Evolutionary conservation across 306 rosid species (phyloP).

Genomic region (Trichosanthes cucumerina): DNA sequence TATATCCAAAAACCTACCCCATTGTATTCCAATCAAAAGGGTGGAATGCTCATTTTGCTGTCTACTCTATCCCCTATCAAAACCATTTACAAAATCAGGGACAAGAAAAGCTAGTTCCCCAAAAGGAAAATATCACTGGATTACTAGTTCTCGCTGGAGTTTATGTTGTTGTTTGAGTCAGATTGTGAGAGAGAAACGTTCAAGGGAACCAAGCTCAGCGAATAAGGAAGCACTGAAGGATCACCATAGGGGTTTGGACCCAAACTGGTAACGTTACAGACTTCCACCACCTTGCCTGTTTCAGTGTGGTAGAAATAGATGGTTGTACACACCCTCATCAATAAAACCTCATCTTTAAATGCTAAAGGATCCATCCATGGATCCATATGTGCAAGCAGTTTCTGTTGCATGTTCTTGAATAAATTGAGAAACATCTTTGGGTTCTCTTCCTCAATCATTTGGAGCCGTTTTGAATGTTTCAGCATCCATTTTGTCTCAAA

Average conservation of each 20-base stretch:
- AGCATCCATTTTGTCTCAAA: conserved; percentile 40
- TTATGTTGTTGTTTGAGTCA: neutral
- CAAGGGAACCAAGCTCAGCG: conserved; percentile 41
- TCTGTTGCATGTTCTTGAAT: conserved; percentile 15
- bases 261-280: conserved; percentile 26
- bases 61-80: neutral
- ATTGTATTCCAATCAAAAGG: neutral
- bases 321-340: conserved; percentile 28
- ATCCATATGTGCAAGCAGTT: neutral
- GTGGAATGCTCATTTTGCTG: neutral
- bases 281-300: conserved; percentile 14
- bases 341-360: conserved; percentile 36
- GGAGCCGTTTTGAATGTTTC: conserved; percentile 22
- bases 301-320: conserved; percentile 31
- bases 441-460: conserved; percentile 30
- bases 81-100: neutral
- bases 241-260: conserved; percentile 17
- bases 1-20: conserved; percentile 3
- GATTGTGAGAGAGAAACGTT: neutral
- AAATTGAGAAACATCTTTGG: conserved; percentile 28
- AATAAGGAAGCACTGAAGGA: conserved; percentile 36
- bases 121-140: neutral
- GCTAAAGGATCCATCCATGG: conserved; percentile 48
- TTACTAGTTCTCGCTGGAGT: neutral
- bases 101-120: neutral